Conservation (phyloP, 306 rosid genomes). For the Gynostemma pentaphyllum region DNA sequence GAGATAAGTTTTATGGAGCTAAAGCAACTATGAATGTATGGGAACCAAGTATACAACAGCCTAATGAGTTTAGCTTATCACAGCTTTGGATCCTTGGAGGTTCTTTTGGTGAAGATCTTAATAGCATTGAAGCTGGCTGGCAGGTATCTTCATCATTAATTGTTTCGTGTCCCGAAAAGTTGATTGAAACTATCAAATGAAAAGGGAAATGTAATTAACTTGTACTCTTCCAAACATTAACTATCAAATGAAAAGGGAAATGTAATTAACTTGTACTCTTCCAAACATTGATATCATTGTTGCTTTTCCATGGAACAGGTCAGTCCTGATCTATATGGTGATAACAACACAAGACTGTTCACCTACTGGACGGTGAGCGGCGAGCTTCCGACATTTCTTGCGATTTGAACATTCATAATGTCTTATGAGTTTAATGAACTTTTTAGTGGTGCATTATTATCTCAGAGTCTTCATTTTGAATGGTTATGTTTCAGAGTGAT, state of each 20-base stretch:
- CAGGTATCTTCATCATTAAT: slow-evolving; percentile 41
- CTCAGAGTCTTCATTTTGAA: neutral
- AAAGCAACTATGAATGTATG: slow-evolving; percentile 97
- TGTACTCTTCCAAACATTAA: neutral
- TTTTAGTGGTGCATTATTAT: neutral
- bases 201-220: too few relatives aligned
- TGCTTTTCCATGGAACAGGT: slow-evolving; percentile 39
- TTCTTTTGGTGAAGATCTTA: slow-evolving; percentile 92
- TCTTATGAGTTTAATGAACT: neutral
- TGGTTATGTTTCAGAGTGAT: slow-evolving; percentile 54
- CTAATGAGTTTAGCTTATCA: slow-evolving; percentile 96
- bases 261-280: neutral
- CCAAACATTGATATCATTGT: neutral
- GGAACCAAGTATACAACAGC: slow-evolving; percentile 90
- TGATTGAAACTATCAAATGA: neutral
- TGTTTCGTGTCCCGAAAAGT: neutral
- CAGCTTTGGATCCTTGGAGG: slow-evolving; percentile 97
- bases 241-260: too few relatives aligned
- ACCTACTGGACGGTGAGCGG: slow-evolving; percentile 95
- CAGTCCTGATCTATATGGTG: slow-evolving; percentile 90
- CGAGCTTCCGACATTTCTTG: neutral
- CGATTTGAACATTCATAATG: neutral
- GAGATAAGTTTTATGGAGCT: slow-evolving; percentile 89
- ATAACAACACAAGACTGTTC: slow-evolving; percentile 89
- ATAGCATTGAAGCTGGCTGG: slow-evolving; percentile 99